Evolutionary conservation across 768 basidiomycete species (phyloP), one percentile per base, ranked within the genome.

Genomic region (Imleria badia): DNA sequence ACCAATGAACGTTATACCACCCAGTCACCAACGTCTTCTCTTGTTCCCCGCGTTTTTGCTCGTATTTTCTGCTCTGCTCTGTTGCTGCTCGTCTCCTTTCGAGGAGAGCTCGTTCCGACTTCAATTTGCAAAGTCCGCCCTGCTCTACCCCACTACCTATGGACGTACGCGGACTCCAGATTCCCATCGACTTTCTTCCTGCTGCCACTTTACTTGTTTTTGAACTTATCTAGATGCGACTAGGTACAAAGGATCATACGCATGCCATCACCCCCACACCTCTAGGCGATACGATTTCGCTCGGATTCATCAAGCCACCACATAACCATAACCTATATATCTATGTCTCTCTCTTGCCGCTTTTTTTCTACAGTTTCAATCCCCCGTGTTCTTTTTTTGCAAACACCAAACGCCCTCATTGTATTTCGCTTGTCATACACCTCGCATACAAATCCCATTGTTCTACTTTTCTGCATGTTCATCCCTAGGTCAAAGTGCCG

Each of bases 191-290:
- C 35, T 48, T 31, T 36, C 13, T n/a, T 29, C 26, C 5, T n/a
- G 17, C 15, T 19, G 5, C 19, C 30, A 5, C 2, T 36, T 26
- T 39, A n/a, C 20, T 15, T 13, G 11, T 52, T 42, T 48, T 62
- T 52, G 52, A 58, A 42, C 45, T 20, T 20, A 44, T 64, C 51
- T 68, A 67, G 65, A 69, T 55, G 65, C 55, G 46, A 49, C 45
- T 15, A 34, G 38, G 48, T 38, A 58, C 44, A 26, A 26, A 33
- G 52, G 48, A 56, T 47, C 36, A 30, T 17, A 35, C 34, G 49
- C 51, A 62, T 15, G 31, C 33, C 39, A 26, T 26, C 26, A 26
- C 26, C 26, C 26, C 26, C 26, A 6, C 26, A 26, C 26, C 26
- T 6, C 26, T 26, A 26, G 26, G 26, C 26, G 26, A 26, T n/a